These are phyloP conservation scores for Mycena rosella DNA, from an alignment of 768 basidiomycete species.

Conservation along the genomic window DNA sequence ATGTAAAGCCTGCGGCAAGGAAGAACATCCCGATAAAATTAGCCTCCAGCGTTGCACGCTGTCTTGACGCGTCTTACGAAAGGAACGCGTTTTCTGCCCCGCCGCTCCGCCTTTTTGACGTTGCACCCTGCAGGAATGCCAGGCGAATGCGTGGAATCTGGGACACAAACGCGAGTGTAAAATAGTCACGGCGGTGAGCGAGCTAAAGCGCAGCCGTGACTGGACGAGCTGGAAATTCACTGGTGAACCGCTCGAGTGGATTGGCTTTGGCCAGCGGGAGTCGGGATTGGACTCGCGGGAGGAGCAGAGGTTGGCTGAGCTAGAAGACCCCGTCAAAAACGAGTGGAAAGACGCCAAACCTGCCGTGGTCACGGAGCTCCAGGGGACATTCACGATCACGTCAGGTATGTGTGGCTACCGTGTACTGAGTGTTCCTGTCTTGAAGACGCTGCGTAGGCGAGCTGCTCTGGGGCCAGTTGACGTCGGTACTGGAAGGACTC, in stretches of 20 bases:
- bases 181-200: slow-evolving; percentile 24
- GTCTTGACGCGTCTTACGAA: slow-evolving; percentile 24
- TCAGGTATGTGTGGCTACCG: slow-evolving; percentile 29
- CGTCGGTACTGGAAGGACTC: slow-evolving; percentile 22
- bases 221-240: slow-evolving; percentile 14
- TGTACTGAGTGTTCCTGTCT: neutral
- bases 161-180: slow-evolving; percentile 37
- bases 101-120: neutral
- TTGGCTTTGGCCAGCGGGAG: slow-evolving; percentile 17
- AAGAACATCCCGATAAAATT: slow-evolving; percentile 14
- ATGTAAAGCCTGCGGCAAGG: slow-evolving; percentile 33
- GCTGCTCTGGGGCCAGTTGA: slow-evolving; percentile 34
- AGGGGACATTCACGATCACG: slow-evolving; percentile 28
- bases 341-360: slow-evolving; percentile 28
- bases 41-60: slow-evolving; percentile 31
- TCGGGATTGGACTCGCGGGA: neutral
- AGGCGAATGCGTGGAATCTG: slow-evolving; percentile 31
- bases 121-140: slow-evolving; percentile 27
- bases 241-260: slow-evolving; percentile 21
- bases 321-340: slow-evolving; percentile 3
- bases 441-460: slow-evolving; percentile 18
- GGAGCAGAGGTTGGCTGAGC: neutral
- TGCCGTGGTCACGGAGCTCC: slow-evolving; percentile 4
- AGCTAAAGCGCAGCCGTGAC: slow-evolving; percentile 32
- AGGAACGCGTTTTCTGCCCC: slow-evolving; percentile 2